Conservation (phyloP, 495 filamentous ascomycete species). For the Neurospora sp. region DNA sequence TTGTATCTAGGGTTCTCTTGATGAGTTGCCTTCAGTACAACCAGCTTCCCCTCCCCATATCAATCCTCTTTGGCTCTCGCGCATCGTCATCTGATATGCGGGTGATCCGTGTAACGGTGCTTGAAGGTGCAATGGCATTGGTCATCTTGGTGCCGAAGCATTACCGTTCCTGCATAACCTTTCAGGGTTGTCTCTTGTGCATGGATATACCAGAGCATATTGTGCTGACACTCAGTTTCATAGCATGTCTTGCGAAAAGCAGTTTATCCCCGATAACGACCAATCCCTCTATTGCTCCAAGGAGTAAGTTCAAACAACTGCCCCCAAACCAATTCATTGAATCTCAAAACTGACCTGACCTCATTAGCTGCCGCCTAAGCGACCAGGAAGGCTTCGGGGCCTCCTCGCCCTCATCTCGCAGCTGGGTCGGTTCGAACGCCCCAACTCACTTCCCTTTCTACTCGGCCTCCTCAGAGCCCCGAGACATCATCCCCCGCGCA, state of each 20-base stretch:
- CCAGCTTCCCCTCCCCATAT: slow-evolving; percentile 4
- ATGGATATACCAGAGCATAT: neutral
- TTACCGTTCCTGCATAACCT: slow-evolving; percentile 34
- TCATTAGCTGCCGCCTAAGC: slow-evolving; percentile 32
- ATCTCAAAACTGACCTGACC: slow-evolving; percentile 10
- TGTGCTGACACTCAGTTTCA: slow-evolving; percentile 13
- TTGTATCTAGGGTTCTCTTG: neutral
- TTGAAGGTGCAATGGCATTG: slow-evolving; percentile 4
- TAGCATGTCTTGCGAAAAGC: slow-evolving; percentile 45
- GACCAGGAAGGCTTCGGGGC: slow-evolving; percentile 27
- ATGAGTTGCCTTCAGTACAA: slow-evolving; percentile 4
- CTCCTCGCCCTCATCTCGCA: slow-evolving; percentile 16
- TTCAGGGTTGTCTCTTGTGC: neutral
- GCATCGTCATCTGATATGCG: slow-evolving; percentile 36
- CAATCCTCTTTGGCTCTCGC: slow-evolving; percentile 24
- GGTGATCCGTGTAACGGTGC: slow-evolving; percentile 25
- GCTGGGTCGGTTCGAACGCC: slow-evolving; percentile 15
- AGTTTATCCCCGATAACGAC: slow-evolving; percentile 35
- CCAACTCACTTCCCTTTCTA: slow-evolving; percentile 25
- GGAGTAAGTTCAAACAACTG: slow-evolving; percentile 24
- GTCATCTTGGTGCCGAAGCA: neutral
- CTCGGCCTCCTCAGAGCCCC: slow-evolving; percentile 29
- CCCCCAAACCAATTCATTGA: neutral
- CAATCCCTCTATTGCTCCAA: slow-evolving; percentile 40
- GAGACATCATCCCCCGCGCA: slow-evolving; percentile 42